phyloP scores from a whole-genome alignment of 306 rosid genomes.

The Adenanthera pavonina region DNA sequence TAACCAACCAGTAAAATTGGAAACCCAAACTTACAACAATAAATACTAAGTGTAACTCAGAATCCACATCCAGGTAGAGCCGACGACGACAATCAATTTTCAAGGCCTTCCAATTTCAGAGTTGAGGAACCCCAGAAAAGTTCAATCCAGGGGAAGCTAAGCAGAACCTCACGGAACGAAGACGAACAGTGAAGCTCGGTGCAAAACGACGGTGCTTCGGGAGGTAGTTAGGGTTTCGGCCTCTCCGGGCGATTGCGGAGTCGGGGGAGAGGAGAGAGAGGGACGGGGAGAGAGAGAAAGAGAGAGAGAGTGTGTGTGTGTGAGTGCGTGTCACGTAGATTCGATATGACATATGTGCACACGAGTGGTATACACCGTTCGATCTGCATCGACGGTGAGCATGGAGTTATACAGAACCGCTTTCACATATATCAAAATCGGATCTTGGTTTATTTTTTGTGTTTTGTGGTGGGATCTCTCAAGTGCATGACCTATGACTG shows the following conservation, averaged over 20 bases:
- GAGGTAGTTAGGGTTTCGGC: constrained; percentile 43
- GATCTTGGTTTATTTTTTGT: constrained; percentile 26
- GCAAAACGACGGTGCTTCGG: constrained; percentile 43
- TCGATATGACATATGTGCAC: constrained; percentile 53
- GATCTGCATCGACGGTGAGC: constrained; percentile 42
- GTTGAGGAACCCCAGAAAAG: not conserved
- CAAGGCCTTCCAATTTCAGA: not conserved
- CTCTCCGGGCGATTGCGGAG: constrained; percentile 47
- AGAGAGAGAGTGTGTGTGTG: constrained; percentile 26
- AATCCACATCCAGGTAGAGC: constrained; percentile 13
- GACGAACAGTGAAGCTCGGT: constrained; percentile 5
- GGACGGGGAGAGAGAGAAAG: not conserved
- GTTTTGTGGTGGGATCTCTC: constrained; percentile 48
- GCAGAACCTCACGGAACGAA: not conserved
- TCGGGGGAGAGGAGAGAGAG: constrained; percentile 29
- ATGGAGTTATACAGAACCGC: constrained; percentile 27
- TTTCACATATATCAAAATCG: constrained; percentile 34
- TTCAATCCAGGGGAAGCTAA: constrained; percentile 9
- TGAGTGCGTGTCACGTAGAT: constrained; percentile 54
- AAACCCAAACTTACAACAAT: constrained; percentile 40
- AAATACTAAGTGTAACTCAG: not conserved
- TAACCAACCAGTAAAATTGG: constrained; percentile 7
- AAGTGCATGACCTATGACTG: constrained; percentile 36
- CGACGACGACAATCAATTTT: constrained; percentile 4
- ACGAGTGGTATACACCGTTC: constrained; percentile 37